Evolutionary conservation across 1,284 basidiomycete species (phyloP).

Genomic region (Thelephora terrestris): DNA sequence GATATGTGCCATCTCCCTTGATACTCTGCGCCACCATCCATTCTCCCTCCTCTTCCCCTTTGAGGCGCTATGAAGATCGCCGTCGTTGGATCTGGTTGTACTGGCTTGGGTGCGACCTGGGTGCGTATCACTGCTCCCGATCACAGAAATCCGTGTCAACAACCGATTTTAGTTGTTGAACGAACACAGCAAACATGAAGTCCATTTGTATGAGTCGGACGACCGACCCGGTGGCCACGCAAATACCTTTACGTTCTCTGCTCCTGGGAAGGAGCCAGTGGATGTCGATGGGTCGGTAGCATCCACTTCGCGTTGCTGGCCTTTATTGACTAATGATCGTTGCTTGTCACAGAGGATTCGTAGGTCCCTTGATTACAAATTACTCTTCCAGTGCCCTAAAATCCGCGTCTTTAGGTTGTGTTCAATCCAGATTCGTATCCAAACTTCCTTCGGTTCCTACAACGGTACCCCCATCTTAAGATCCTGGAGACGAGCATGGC

Average conservation of each 20-base stretch:
- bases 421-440: slow-evolving; percentile 76
- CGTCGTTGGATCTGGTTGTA: slow-evolving; percentile 72
- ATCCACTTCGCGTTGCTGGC: background rate
- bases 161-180: slow-evolving; percentile 45
- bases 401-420: slow-evolving; percentile 45
- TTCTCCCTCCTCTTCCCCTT: background rate
- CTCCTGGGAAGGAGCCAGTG: slow-evolving; percentile 29
- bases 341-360: slow-evolving; percentile 35
- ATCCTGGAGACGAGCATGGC: slow-evolving; percentile 67
- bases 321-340: slow-evolving; percentile 4
- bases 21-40: background rate
- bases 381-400: background rate
- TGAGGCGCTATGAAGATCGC: slow-evolving; percentile 49
- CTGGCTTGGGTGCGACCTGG: slow-evolving; percentile 74
- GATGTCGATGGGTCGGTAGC: slow-evolving; percentile 61
- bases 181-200: slow-evolving; percentile 70
- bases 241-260: slow-evolving; percentile 57
- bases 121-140: slow-evolving; percentile 26
- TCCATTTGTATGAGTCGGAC: slow-evolving; percentile 71
- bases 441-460: slow-evolving; percentile 69
- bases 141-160: background rate
- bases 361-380: slow-evolving; percentile 19
- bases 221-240: slow-evolving; percentile 69
- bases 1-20: too few species aligned
- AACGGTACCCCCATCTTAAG: slow-evolving; percentile 36